Evolutionary conservation across 2,329 filamentous ascomycete genomes (phyloP).

Genomic region (Penicillium sp.): DNA sequence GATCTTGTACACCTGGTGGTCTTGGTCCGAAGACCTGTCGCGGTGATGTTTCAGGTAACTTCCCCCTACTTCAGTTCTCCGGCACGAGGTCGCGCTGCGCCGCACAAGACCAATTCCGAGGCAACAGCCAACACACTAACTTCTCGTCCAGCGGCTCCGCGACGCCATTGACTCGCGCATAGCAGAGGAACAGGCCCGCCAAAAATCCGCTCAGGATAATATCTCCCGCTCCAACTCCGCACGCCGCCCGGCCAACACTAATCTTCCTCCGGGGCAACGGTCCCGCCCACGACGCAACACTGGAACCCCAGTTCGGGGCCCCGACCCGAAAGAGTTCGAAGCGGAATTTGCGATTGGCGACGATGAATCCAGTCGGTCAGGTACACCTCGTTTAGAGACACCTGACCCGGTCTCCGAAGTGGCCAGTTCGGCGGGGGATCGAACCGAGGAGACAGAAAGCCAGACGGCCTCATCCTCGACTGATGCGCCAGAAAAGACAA

Average conservation of each 20-base stretch:
- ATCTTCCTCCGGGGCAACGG: slow-evolving; percentile 30
- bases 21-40: slow-evolving; percentile 18
- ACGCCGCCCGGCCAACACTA: slow-evolving; percentile 37
- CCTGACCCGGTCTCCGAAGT: slow-evolving; percentile 32
- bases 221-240: slow-evolving; percentile 46
- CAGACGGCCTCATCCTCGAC: slow-evolving; percentile 20
- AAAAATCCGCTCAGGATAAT: slow-evolving; percentile 54
- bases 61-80: slow-evolving; percentile 5
- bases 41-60: slow-evolving; percentile 28
- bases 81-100: not conserved
- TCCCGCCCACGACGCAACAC: slow-evolving; percentile 37
- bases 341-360: slow-evolving; percentile 85
- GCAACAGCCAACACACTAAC: not conserved
- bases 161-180: slow-evolving; percentile 84
- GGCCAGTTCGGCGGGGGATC: slow-evolving; percentile 16
- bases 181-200: slow-evolving; percentile 85
- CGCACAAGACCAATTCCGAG: not conserved
- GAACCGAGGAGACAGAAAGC: slow-evolving; percentile 22
- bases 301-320: slow-evolving; percentile 54
- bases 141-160: slow-evolving; percentile 65
- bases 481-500: slow-evolving; percentile 16
- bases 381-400: slow-evolving; percentile 56
- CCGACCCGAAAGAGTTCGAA: slow-evolving; percentile 86
- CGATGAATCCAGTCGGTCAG: slow-evolving; percentile 66
- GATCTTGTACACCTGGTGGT: slow-evolving; percentile 15